Base-by-base conservation (phyloP, 2,329 filamentous ascomycete genomes). In the Calonectria naviculata region DNA sequence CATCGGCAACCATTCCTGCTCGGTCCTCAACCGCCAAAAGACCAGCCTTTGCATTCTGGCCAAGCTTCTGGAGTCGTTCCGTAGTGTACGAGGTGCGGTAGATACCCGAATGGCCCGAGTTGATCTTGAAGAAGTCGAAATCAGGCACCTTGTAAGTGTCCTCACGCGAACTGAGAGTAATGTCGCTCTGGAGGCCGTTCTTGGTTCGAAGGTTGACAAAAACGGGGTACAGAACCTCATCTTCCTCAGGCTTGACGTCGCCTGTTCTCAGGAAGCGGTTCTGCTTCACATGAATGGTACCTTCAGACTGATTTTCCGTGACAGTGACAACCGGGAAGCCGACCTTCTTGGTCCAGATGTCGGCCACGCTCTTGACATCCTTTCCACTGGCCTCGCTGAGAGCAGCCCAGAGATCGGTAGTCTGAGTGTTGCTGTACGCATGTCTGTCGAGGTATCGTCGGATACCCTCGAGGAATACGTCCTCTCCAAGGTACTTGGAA, bases 311-410 rank as follows among this genome's bases (percentile, higher is more conserved):
- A 63, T 83, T 78, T 67, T 92, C 87, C 70, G 93, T 94, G 31
- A 98, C 95, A 9, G 93, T 93, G 54, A 98, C 90, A 44, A 98
- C 95, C 1, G 96, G 96, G 85, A 93, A 98, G 64, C 96, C 96
- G 68, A 98, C 93, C 79, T 98, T 93, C 89, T 98, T 98, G 63
- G 96, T 98, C 96, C 96, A 98, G 75, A 96, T 94, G 66, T 95
- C 93, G 92, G 98, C 98, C 68, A 98, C 93, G 72, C 94, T 90
- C 79, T 95, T 92, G 19, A 98, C 93, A 63, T 95, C 93, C 85
- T 98, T 97, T 72, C 95, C 95, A 80, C 95, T 98, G 21, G 95
- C 96, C 73, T 95, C 92, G 71, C 92, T 93, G 47, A 98, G 88
- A 36, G 95, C 93, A 69, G 93, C 91, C 96, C 96, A 98, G 28